Base-by-base conservation (phyloP, 441 rosid genomes). In the Mallotus japonicus region DNA sequence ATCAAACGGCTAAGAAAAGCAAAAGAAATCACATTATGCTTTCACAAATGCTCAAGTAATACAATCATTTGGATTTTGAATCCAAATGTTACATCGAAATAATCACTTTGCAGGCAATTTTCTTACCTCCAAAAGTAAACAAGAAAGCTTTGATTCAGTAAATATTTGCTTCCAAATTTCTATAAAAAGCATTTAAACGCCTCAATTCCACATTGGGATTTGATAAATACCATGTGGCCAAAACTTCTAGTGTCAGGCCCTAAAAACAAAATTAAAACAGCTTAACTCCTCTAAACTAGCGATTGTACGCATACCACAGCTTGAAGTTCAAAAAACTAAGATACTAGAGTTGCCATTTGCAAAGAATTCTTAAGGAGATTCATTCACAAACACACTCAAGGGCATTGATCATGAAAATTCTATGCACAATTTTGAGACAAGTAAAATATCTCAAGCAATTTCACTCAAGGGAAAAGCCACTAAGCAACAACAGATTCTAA, bases 51-150 rank as follows among this genome's bases (percentile, higher is more conserved):
- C 40, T 22, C 34, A 55, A 40, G 65, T 17, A 32, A 13, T 67
- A 22, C 9, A 47, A 24, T 47, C 54, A 71, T 75, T 20, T 22
- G 53, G 72, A 65, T 49, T 55, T 12, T 0, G 37, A 73, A 65
- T 44, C 49, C 54, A 68, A 67, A 66, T 13, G 56, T 17, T 60
- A 62, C 16, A 69, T 32, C 65, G 24, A 70, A 16, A 74, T 6
- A 1, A 42, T 24, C 14, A 20, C 11, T 3, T 32, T 56, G 50
- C 37, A 44, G 28, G 14, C 42, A 32, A 72, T 44, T 62, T 53
- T 67, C 46, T 65, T 44, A 42, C 34, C 51, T 62, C 57, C 64
- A 59, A 53, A 46, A 66, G 32, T 15, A 34, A 14, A n/a, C 9
- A 68, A 54, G 32, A n/a, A 62, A 22, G 22, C 37, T 64, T 56